Evolutionary conservation across 2,329 filamentous ascomycete species (phyloP).

Genomic region (Cladobotryum protrusum): DNA sequence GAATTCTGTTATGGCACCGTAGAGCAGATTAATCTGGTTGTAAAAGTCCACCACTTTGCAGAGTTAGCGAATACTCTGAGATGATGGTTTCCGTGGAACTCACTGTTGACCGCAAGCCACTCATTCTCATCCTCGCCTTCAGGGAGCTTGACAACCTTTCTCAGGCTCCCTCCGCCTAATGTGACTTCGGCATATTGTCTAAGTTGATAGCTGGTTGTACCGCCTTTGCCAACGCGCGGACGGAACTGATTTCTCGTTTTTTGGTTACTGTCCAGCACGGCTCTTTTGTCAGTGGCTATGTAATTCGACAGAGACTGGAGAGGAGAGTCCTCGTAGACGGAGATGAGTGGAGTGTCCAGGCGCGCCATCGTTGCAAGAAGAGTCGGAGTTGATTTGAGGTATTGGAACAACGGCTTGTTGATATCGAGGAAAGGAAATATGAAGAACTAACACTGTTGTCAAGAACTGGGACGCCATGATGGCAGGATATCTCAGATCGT

Average conservation of each 20-base stretch:
- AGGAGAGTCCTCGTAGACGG: slow-evolving; percentile 24
- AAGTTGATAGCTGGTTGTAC: slow-evolving; percentile 81
- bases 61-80: background rate
- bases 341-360: slow-evolving; percentile 25
- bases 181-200: slow-evolving; percentile 98
- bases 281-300: slow-evolving; percentile 25
- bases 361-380: slow-evolving; percentile 25
- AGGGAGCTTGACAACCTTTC: slow-evolving; percentile 93
- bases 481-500: background rate
- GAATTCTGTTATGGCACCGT: slow-evolving; percentile 98
- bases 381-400: slow-evolving; percentile 26
- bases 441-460: slow-evolving; percentile 35
- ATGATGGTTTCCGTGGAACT: slow-evolving; percentile 20
- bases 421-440: slow-evolving; percentile 10
- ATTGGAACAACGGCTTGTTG: slow-evolving; percentile 23
- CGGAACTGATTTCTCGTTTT: slow-evolving; percentile 88
- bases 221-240: slow-evolving; percentile 81
- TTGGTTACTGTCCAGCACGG: slow-evolving; percentile 58
- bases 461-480: slow-evolving; percentile 36
- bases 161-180: slow-evolving; percentile 84
- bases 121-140: slow-evolving; percentile 97
- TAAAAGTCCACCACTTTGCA: slow-evolving; percentile 93
- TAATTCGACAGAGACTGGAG: slow-evolving; percentile 15
- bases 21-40: slow-evolving; percentile 98
- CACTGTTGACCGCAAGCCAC: slow-evolving; percentile 96